Evolutionary conservation across 768 basidiomycete species (phyloP).

Genomic region (Trametes gibbosa): DNA sequence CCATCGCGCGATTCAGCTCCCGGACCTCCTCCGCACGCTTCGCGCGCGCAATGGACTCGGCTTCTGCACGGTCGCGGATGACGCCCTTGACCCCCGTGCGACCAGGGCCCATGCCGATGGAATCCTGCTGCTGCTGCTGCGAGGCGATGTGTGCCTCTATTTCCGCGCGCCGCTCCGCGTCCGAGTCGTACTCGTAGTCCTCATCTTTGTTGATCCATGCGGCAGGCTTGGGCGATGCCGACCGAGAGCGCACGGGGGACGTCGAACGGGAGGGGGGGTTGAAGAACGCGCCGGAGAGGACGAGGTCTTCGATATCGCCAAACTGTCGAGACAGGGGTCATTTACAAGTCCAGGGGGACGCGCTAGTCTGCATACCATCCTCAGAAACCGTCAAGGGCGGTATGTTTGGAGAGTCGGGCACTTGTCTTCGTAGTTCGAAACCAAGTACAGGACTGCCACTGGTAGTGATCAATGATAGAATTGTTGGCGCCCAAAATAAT

Average conservation of each 20-base stretch:
- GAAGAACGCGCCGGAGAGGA: conserved; percentile 79
- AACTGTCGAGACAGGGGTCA: conserved; percentile 10
- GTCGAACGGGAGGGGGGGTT: conserved; percentile 48
- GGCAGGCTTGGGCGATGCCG: conserved; percentile 45
- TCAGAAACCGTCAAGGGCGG: background rate
- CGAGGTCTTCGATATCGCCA: conserved; percentile 62
- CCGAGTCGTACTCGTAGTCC: conserved; percentile 44
- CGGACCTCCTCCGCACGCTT: conserved; percentile 52
- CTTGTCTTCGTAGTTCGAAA: no score
- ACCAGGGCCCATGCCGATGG: conserved; percentile 83
- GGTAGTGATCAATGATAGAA: no score
- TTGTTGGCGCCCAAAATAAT: no score
- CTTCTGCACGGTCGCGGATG: conserved; percentile 77
- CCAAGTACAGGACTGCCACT: no score
- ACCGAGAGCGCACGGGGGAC: conserved; percentile 64
- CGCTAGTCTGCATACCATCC: conserved; percentile 1
- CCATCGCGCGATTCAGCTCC: conserved; percentile 55
- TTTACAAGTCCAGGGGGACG: background rate
- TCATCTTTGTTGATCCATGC: conserved; percentile 55
- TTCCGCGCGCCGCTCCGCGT: conserved; percentile 35
- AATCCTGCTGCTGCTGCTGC: conserved; percentile 41
- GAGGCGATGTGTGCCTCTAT: conserved; percentile 23
- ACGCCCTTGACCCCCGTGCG: conserved; percentile 89
- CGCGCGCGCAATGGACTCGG: conserved; percentile 50
- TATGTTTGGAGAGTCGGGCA: no score